A percentile compares a stretch with the other conserved stretches of the same genome.
These are phyloP conservation scores for Olyra latifolia DNA, from an alignment of 176 grass and related monocot genomes.

Conservation along the genomic window DNA sequence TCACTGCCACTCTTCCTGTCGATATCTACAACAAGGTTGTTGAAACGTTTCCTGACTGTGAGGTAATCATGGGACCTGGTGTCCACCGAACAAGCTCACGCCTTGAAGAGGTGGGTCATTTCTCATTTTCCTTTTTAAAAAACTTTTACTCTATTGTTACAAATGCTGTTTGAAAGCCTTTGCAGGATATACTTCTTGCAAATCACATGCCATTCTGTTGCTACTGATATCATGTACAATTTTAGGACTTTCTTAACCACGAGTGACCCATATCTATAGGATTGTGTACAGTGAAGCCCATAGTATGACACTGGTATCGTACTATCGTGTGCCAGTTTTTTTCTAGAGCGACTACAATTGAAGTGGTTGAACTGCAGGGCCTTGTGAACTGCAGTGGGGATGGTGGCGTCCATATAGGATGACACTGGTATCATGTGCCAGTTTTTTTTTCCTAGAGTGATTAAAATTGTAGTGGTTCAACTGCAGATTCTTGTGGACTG, in stretches of 20 bases:
- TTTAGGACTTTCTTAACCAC: background rate
- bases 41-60: constrained; percentile 84
- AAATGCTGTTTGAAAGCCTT: background rate
- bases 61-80: constrained; percentile 87
- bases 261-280: background rate
- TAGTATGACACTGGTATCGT: background rate
- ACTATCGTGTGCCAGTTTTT: background rate
- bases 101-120: constrained; percentile 77
- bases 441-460: background rate
- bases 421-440: background rate
- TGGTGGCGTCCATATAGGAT: background rate
- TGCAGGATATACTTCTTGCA: background rate
- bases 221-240: background rate
- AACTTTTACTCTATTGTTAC: background rate
- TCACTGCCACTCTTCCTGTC: constrained; percentile 52
- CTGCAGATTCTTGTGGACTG: constrained; percentile 82
- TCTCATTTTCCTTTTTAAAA: background rate
- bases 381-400: too few species aligned
- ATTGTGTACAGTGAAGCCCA: background rate
- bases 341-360: background rate
- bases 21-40: constrained; percentile 95
- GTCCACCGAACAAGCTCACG: constrained; percentile 88
- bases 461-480: background rate
- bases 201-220: background rate
- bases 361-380: background rate